phyloP scores from a whole-genome alignment of 2,329 filamentous ascomycete genomes.

The Colletotrichum musicola region DNA sequence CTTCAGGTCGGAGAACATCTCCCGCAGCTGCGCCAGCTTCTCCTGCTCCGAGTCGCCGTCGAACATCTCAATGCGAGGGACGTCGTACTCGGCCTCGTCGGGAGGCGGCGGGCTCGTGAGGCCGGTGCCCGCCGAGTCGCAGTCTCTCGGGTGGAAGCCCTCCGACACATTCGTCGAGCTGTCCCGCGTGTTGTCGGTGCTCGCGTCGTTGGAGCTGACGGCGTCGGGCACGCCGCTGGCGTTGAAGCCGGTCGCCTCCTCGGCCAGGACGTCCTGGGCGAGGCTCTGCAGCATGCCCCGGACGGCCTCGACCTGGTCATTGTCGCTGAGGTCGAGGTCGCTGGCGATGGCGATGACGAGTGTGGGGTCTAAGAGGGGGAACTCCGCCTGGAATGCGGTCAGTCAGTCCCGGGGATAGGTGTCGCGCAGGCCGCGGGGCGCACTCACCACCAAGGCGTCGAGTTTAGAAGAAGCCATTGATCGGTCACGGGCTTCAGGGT shows the following conservation, averaged over 20 bases:
- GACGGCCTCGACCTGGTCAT: slow-evolving; percentile 65
- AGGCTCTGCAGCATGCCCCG: slow-evolving; percentile 73
- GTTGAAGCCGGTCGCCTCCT: slow-evolving; percentile 84
- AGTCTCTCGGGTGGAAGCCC: slow-evolving; percentile 45
- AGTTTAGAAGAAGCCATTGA: slow-evolving; percentile 31
- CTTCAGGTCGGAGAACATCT: slow-evolving; percentile 80
- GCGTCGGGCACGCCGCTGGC: slow-evolving; percentile 75
- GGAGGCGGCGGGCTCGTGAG: slow-evolving; percentile 37
- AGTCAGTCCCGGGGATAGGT: neutral
- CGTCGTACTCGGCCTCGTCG: slow-evolving; percentile 28
- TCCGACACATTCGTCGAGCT: slow-evolving; percentile 43
- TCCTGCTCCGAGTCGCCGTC: slow-evolving; percentile 64
- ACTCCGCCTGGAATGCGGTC: slow-evolving; percentile 21
- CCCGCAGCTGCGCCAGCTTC: slow-evolving; percentile 73
- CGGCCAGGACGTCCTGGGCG: slow-evolving; percentile 71
- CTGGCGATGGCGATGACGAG: slow-evolving; percentile 80
- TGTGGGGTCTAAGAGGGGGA: slow-evolving; percentile 79
- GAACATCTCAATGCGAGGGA: slow-evolving; percentile 44
- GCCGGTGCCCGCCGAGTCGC: slow-evolving; percentile 47
- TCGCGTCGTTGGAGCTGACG: slow-evolving; percentile 44
- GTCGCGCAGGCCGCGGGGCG: neutral
- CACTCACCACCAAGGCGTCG: slow-evolving; percentile 36
- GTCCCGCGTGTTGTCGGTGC: slow-evolving; percentile 42
- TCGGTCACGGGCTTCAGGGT: slow-evolving; percentile 16
- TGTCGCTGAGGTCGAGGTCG: slow-evolving; percentile 76